These are phyloP conservation scores for Hymenoscyphus repandus DNA, from an alignment of 2,329 filamentous ascomycete genomes.

Conservation along the genomic window DNA sequence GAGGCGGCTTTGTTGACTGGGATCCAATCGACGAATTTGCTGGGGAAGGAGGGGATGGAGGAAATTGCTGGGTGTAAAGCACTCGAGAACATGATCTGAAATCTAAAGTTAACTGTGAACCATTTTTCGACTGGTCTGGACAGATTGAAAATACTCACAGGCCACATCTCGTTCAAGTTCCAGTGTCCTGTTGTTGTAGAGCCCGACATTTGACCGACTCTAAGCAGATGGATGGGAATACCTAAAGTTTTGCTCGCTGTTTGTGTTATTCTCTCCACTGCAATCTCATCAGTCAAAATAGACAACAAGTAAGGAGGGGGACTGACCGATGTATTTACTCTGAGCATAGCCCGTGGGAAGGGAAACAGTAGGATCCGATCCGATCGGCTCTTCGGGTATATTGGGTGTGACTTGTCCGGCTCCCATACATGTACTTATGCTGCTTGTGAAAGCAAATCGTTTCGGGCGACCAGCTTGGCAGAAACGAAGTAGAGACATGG, in stretches of 20 bases:
- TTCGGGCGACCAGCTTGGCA: conserved; percentile 23
- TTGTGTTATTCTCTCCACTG: conserved; percentile 25
- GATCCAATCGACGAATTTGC: conserved; percentile 23
- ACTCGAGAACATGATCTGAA: conserved; percentile 12
- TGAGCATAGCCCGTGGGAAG: conserved; percentile 26
- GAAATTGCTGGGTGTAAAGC: conserved; percentile 3
- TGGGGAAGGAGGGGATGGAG: conserved; percentile 14
- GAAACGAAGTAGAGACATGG: conserved; percentile 29
- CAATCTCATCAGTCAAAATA: neutral
- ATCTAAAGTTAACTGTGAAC: neutral
- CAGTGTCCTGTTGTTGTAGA: conserved; percentile 22
- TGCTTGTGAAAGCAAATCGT: conserved; percentile 25
- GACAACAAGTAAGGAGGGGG: neutral
- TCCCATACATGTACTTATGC: conserved; percentile 27
- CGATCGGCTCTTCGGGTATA: conserved; percentile 21
- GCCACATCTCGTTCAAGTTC: conserved; percentile 26
- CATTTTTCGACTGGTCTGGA: too few species aligned
- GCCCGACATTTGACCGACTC: conserved; percentile 27
- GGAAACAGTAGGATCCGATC: conserved; percentile 17
- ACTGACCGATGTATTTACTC: conserved; percentile 27
- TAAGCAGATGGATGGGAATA: conserved; percentile 21
- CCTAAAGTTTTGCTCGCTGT: conserved; percentile 11
- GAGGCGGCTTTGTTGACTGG: conserved; percentile 24
- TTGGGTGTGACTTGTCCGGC: conserved; percentile 6
- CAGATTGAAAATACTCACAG: conserved; percentile 1